phyloP scores from a whole-genome alignment of 78 protist species.

The Protostelium mycophagum region DNA sequence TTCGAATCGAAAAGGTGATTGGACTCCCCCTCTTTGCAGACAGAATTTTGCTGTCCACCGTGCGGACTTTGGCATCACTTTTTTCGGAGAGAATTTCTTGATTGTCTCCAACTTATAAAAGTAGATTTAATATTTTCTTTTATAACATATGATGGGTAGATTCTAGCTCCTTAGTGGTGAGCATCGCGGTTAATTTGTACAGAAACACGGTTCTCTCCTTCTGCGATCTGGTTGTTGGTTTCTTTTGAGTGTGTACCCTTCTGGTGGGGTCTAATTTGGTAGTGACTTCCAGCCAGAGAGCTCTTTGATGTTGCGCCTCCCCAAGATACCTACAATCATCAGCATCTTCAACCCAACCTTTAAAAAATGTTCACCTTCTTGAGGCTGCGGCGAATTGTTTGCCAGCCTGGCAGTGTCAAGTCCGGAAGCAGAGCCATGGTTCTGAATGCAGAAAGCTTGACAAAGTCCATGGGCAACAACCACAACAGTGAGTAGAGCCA shows the following conservation, averaged over 20 bases:
- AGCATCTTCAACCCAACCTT: no score
- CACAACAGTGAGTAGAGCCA: slow-evolving; percentile 74
- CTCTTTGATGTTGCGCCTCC: background rate
- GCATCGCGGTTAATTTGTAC: background rate
- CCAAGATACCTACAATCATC: no score
- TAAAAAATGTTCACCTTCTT: no score
- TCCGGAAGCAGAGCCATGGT: background rate
- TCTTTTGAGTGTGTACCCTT: background rate
- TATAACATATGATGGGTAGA: no score
- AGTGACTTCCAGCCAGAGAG: background rate
- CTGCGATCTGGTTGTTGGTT: background rate
- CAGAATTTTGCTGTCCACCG: no score
- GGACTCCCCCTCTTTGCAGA: no score
- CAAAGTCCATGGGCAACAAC: slow-evolving; percentile 72
- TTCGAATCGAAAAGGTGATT: no score
- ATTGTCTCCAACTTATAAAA: no score
- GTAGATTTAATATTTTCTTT: no score
- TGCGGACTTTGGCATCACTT: no score
- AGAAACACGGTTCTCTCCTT: background rate
- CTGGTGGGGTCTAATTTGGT: background rate
- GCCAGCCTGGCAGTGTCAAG: background rate
- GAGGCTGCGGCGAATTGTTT: background rate
- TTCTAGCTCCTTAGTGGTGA: no score
- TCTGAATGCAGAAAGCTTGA: slow-evolving; percentile 35
- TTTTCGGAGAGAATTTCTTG: no score